Conservation (phyloP, 345 rosid genomes). For the Psidium friedrichsthalianum region DNA sequence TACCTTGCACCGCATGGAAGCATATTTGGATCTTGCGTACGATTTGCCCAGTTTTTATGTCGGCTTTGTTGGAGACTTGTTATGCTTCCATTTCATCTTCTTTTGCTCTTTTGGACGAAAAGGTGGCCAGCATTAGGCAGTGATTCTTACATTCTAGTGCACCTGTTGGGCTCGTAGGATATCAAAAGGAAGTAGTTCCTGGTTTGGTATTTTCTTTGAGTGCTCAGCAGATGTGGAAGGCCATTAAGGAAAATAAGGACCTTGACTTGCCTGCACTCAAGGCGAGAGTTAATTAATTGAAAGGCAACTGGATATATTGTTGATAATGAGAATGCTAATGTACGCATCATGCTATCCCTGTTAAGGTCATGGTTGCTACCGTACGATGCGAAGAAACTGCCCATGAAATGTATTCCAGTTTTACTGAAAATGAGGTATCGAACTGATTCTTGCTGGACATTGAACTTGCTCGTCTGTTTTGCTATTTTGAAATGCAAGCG, state of each 20-base stretch:
- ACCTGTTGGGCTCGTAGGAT: slow-evolving; percentile 97
- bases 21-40: not conserved
- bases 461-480: not conserved
- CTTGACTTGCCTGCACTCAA: slow-evolving; percentile 96
- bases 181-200: slow-evolving; percentile 89
- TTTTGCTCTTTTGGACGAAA: not conserved
- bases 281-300: slow-evolving; percentile 26
- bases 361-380: slow-evolving; percentile 95
- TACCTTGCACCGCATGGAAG: not conserved
- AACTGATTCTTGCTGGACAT: not conserved
- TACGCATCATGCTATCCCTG: not conserved
- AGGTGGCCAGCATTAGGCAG: slow-evolving; percentile 84
- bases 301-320: not conserved
- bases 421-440: slow-evolving; percentile 48
- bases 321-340: not conserved
- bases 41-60: not conserved
- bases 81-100: not conserved
- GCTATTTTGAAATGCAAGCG: not conserved
- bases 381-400: slow-evolving; percentile 98
- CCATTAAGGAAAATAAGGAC: slow-evolving; percentile 89
- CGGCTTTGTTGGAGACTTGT: not conserved
- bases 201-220: slow-evolving; percentile 93
- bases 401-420: slow-evolving; percentile 52
- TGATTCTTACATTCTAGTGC: slow-evolving; percentile 78
- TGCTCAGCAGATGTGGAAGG: slow-evolving; percentile 82